Conservation (phyloP, 768 basidiomycete species). For the Trametes maxima region DNA sequence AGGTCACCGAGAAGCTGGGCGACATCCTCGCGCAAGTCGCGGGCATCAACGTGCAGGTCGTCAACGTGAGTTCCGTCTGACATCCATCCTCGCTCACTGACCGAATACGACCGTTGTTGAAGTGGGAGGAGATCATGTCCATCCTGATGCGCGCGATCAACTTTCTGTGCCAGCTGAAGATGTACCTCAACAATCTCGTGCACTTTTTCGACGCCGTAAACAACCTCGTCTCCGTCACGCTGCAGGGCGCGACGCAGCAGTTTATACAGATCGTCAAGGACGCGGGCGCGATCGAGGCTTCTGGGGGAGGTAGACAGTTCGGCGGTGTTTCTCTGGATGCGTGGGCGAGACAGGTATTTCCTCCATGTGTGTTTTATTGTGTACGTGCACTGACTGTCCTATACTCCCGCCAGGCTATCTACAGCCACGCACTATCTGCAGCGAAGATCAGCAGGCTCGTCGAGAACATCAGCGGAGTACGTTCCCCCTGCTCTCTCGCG, state of each 20-base stretch:
- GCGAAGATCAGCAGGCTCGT: constrained; percentile 7
- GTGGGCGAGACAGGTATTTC: not conserved
- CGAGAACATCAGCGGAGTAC: constrained; percentile 4
- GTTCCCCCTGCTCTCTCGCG: not conserved
- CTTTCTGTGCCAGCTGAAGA: constrained; percentile 7
- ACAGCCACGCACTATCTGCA: constrained; percentile 3
- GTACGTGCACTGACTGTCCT: too few relatives aligned
- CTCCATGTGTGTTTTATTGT: too few relatives aligned
- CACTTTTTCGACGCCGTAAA: constrained; percentile 7
- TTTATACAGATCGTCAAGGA: constrained; percentile 6
- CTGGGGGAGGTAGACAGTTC: not conserved
- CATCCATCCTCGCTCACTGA: not conserved
- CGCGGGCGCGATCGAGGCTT: not conserved
- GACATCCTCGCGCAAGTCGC: constrained; percentile 2
- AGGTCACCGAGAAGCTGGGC: constrained; percentile 1
- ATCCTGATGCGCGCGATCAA: not conserved
- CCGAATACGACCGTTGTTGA: not conserved
- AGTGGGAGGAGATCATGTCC: constrained; percentile 4
- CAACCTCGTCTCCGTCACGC: constrained; percentile 2
- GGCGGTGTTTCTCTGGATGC: not conserved
- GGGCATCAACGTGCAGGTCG: not conserved
- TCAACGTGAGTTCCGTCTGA: not conserved
- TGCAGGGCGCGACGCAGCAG: not conserved
- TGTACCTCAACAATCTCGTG: constrained; percentile 6
- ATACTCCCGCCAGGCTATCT: not conserved